Evolutionary conservation across 2,329 filamentous ascomycete genomes (phyloP).

Genomic region (Clarireedia hainanense): DNA sequence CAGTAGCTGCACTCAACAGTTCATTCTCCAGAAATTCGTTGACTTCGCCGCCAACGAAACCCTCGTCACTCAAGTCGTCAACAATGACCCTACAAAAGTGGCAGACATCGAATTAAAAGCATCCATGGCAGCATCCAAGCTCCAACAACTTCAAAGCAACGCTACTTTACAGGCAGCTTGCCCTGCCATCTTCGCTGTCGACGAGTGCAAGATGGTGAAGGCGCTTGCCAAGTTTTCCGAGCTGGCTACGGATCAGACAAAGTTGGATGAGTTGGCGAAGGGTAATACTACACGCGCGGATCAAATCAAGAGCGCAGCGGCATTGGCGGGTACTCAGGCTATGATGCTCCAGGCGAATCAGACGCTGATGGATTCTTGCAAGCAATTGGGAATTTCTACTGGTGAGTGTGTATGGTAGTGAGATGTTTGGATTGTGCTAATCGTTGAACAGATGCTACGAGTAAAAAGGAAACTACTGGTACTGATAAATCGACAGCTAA

Average conservation of each 20-base stretch:
- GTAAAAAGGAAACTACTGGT: background rate
- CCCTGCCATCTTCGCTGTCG: background rate
- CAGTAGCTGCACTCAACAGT: slow-evolving; percentile 10
- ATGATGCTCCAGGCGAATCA: slow-evolving; percentile 30
- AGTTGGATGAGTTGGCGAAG: slow-evolving; percentile 28
- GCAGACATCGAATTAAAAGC: slow-evolving; percentile 11
- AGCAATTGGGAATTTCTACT: background rate
- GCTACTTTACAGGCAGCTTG: slow-evolving; percentile 17
- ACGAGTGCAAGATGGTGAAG: slow-evolving; percentile 3
- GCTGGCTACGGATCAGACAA: slow-evolving; percentile 31
- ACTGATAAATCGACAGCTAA: background rate
- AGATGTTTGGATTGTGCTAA: background rate
- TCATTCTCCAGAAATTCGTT: slow-evolving; percentile 15
- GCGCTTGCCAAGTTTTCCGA: slow-evolving; percentile 18
- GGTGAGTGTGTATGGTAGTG: background rate
- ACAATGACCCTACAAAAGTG: slow-evolving; percentile 13
- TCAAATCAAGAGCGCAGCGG: slow-evolving; percentile 32
- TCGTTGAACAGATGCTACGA: background rate
- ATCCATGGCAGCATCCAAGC: slow-evolving; percentile 5
- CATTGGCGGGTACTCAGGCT: slow-evolving; percentile 26
- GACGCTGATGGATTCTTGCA: slow-evolving; percentile 26
- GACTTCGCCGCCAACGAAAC: slow-evolving; percentile 13
- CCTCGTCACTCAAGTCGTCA: slow-evolving; percentile 6
- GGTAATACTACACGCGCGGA: slow-evolving; percentile 33
- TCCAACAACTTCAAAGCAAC: slow-evolving; percentile 11